Base-by-base conservation (phyloP, 495 filamentous ascomycete species). In the Tuber brumale region DNA sequence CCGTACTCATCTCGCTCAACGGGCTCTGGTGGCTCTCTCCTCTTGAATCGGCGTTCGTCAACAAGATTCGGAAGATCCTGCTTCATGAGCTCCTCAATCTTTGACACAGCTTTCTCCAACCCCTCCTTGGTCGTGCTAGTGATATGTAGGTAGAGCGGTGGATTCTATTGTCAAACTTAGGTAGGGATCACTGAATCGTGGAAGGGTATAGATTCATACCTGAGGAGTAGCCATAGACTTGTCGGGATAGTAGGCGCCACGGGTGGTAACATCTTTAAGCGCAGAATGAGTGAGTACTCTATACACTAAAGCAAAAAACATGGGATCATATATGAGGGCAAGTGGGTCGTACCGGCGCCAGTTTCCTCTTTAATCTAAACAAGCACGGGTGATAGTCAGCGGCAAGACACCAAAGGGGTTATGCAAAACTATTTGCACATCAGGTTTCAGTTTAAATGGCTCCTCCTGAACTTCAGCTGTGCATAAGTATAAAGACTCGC, bases 301-400 rank as follows among this genome's bases (percentile, higher is more conserved):
- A 86, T 83, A 87, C 82, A 66, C 27, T 35, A 31, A 31, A 66
- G 57, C 57, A 66, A 66, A 75, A 85, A 85, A 84, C 87, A 88
- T 84, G 84, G 85, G 87, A 75, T 71, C 78, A 83, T 85, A 84
- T 84, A 85, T 82, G 84, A 83, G 84, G 84, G 84, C 82, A 89
- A 85, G 83, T 87, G 85, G 87, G 88, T 91, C 95, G 91, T 99
- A 99, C 95, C 95, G 88, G 95, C 95, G 90, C 95, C 95, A 92
- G 95, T 97, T 83, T 97, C 92, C 87, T 98, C 94, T 92, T 97
- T 97, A 81, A 99, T 99, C 95, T 99, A 97, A 84, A 93, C 92
- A 79, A 70, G 76, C 81, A 83, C 81, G 76, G 70, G 77, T 83
- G 81, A 83, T 71, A 83, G 95, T 99, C 91, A 99, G 95, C 94